Conservation (phyloP, 805 yeast species). For the Candida ponderosae region DNA sequence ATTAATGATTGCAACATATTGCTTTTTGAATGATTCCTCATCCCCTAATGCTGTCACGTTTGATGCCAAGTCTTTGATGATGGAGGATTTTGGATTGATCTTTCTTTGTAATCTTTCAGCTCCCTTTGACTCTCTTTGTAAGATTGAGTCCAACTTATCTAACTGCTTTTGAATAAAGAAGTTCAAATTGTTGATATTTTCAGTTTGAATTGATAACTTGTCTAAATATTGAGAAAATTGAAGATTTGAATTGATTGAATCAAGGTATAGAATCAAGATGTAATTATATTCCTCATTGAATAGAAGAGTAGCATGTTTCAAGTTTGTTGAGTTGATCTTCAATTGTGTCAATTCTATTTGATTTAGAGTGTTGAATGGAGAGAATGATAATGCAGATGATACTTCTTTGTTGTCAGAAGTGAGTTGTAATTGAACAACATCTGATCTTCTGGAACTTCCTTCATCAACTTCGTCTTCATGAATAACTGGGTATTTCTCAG, state of each 20-base stretch:
- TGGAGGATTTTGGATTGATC: constrained; percentile 13
- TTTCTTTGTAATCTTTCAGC: constrained; percentile 13
- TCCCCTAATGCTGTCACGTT: constrained; percentile 13
- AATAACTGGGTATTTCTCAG: constrained; percentile 12
- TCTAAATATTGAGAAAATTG: constrained; percentile 5
- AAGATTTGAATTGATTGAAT: constrained; percentile 1
- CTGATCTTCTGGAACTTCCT: constrained; percentile 16
- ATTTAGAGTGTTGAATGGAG: constrained; percentile 16
- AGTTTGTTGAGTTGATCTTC: constrained; percentile 1
- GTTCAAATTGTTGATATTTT: constrained; percentile 2
- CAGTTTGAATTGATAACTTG: constrained; percentile 4
- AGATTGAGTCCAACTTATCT: constrained; percentile 13
- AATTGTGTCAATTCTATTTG: constrained; percentile 11
- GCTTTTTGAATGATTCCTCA: constrained; percentile 7
- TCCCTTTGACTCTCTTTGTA: constrained; percentile 16
- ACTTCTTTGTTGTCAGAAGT: constrained; percentile 3
- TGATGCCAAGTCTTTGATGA: constrained; percentile 5
- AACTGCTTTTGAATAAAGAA: constrained; percentile 7
- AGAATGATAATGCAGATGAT: constrained; percentile 5
- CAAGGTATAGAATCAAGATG: constrained; percentile 12
- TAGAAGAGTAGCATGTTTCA: constrained; percentile 7
- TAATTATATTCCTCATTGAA: constrained; percentile 17
- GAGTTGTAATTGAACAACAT: constrained; percentile 7
- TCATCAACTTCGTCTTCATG: constrained; percentile 9
- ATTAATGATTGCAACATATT: constrained; percentile 8